phyloP scores from a whole-genome alignment of 2,329 filamentous ascomycete genomes.

The Trichoderma pleuroti region DNA sequence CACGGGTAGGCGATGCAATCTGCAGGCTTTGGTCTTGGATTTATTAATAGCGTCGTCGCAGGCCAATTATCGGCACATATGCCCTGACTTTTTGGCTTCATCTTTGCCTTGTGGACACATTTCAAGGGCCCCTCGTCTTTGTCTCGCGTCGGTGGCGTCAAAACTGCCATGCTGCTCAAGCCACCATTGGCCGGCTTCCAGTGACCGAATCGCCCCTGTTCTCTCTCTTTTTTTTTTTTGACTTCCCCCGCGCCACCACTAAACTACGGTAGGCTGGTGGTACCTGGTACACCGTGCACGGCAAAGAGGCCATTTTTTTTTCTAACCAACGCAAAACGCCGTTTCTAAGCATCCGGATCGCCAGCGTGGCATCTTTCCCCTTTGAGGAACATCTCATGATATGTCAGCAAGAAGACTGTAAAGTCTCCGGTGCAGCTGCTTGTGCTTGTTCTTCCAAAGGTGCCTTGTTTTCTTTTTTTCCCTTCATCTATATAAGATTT shows the following conservation, averaged over 20 bases:
- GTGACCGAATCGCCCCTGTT: background rate
- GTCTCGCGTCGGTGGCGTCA: background rate
- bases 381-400: slow-evolving; percentile 19
- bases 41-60: background rate
- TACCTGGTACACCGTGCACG: slow-evolving; percentile 1
- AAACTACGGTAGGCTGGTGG: background rate
- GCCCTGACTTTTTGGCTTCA: background rate
- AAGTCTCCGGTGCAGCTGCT: slow-evolving; percentile 2
- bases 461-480: background rate
- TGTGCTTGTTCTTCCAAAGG: background rate
- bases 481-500: slow-evolving; percentile 5
- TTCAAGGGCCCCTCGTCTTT: background rate
- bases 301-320: background rate
- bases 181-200: background rate
- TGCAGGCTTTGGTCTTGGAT: background rate
- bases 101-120: background rate
- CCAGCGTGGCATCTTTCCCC: slow-evolving; percentile 26
- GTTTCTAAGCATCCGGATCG: slow-evolving; percentile 16
- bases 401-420: slow-evolving; percentile 8
- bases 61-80: background rate
- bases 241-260: slow-evolving; percentile 4
- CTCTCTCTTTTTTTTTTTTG: background rate
- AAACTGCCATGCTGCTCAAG: background rate
- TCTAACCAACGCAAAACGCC: background rate
- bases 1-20: background rate